phyloP scores from a whole-genome alignment of 768 basidiomycete species.

The Suillus hirtellus region DNA sequence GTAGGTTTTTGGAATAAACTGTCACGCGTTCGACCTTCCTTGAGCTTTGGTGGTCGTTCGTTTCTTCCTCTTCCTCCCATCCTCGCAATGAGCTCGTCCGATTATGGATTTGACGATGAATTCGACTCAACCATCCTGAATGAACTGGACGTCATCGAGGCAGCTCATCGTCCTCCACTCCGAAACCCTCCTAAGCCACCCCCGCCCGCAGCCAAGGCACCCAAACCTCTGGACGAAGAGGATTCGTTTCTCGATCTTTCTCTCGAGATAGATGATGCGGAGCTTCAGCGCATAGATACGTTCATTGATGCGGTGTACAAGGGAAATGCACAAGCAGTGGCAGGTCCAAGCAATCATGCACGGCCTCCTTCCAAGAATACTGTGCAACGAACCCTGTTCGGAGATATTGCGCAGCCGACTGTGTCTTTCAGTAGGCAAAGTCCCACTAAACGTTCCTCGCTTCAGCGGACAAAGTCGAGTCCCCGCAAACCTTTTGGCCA shows the following conservation, averaged over 20 bases:
- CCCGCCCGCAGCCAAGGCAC: conserved; percentile 6
- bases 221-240: conserved; percentile 32
- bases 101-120: conserved; percentile 72
- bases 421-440: conserved; percentile 32
- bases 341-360: conserved; percentile 35
- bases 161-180: conserved; percentile 41
- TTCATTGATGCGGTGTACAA: conserved; percentile 51
- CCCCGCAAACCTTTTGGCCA: conserved; percentile 47
- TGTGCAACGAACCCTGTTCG: conserved; percentile 66
- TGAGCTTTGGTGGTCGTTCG: not conserved
- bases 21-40: not conserved
- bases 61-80: conserved; percentile 4
- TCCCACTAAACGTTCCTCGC: conserved; percentile 32
- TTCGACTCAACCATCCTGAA: conserved; percentile 58
- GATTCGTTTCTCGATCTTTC: conserved; percentile 54
- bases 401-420: conserved; percentile 47
- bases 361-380: conserved; percentile 38
- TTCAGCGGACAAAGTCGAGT: conserved; percentile 45
- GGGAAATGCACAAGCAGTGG: conserved; percentile 39
- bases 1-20: not conserved
- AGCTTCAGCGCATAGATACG: conserved; percentile 53
- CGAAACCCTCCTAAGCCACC: conserved; percentile 19
- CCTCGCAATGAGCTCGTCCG: conserved; percentile 62
- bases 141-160: conserved; percentile 73
- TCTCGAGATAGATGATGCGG: conserved; percentile 57